Evolutionary conservation across 2,329 filamentous ascomycete species (phyloP), one percentile per base, ranked within the genome.

Genomic region (Colletotrichum shisoi): DNA sequence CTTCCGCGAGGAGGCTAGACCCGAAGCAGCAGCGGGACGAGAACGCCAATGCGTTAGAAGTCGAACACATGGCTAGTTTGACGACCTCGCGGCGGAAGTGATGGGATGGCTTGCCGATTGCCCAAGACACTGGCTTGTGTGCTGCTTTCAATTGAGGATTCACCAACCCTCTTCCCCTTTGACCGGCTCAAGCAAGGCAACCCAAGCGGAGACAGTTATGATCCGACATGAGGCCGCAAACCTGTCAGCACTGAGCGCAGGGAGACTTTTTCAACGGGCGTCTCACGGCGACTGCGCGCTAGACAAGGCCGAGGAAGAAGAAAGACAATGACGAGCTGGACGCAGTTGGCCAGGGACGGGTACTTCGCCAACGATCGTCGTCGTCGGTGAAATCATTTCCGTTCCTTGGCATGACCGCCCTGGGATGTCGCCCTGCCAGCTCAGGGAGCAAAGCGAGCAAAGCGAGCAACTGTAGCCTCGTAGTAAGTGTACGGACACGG

Each of bases 31-130:
- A 24, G 49, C 19, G 60, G 21, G 39, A 40, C 12, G 42, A 49
- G 37, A 21, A 37, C 40, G 48, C 63, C 37, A 62, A 65, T 56
- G 53, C 60, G 31, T 45, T 24, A 4, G 45, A 66, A 62, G 59
- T 61, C 56, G 39, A 68, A 46, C 49, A n/a, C 54, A 57, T 61
- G 45, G 44, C 62, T 42, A 61, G 56, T 48, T 66, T 57, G 57
- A 65, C 44, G 27, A 62, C 62, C 27, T 34, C 19, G 39, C n/a
- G 31, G 39, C 17, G 8, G 46, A 31, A 31, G 19, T 51, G 48
- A 34, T 51, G 48, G 48, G 27, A 31, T 31, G 27, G 56, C 54
- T 61, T 66, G 39, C 13, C 24, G 17, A 53, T 64, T 56, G 42
- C 62, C 39, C 46, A 67, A 52, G 54, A 31, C 62, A 6, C 45